Base-by-base conservation (phyloP, 1,284 basidiomycete species). In the Cystobasidiaceae sp. region DNA sequence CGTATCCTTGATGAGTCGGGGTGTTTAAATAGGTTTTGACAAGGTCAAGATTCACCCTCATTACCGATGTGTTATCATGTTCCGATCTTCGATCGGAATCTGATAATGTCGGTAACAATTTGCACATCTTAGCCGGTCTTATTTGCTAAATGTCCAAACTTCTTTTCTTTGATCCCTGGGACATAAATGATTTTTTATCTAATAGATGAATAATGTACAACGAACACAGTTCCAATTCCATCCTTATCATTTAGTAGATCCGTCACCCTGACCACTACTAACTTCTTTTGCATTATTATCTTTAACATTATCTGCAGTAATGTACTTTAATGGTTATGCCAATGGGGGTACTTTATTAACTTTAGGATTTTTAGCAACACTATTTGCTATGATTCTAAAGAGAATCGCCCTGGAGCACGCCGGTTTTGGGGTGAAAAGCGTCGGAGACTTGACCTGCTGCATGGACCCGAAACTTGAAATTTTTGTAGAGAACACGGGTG, bases 251-350 rank as follows among this genome's bases (percentile, higher is more conserved):
- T 68, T 76, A 65, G 73, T 75, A 55, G 69, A 70, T 55, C 66
- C 73, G 59, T 74, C 73, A 62, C 75, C 75, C 49, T 76, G 75
- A 72, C 75, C 75, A 56, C 59, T 76, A 65, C 63, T 76, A 64
- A 76, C 75, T 50, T 73, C 74, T 64, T 75, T 75, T 57, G 69
- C 74, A 44, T 67, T 75, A 67, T 64, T 75, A 46, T 71, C 71
- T 51, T 67, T 75, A 67, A 74, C 74, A 64, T 65, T 72, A 45
- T 58, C 70, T 49, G 68, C 73, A 49, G 75, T 73, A 56, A 70
- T 74, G 66, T 76, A 72, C 58, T 76, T 76, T 64, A 73, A 76
- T 56, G 72, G 70, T 46, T 70, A 74, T 65, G 69, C 67, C 64
- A 70, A 73, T 52, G 68, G 71, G 56, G 74, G 73, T 37, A 52